Percentiles rank a stretch among this genome's conserved stretches.
Conservation (phyloP, 1,139 yeast species). For the Sugiyamaella paludigena region DNA sequence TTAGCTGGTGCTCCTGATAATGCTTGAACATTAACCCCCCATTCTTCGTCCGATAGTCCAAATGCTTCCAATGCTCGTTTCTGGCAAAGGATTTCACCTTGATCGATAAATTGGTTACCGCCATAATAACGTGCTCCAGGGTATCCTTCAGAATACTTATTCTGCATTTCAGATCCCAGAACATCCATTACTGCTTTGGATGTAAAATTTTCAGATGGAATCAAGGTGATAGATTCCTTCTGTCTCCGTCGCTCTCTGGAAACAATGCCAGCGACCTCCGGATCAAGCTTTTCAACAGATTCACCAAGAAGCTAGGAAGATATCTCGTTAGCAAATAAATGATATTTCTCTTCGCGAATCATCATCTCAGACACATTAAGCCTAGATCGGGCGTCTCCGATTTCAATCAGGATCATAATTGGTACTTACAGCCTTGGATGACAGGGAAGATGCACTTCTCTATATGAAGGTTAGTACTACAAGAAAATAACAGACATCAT, state of each 20-base stretch:
- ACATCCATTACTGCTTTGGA: conserved; percentile 96
- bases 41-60: conserved; percentile 69
- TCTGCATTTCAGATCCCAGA: conserved; percentile 95
- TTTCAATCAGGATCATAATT: background rate
- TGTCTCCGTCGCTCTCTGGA: conserved; percentile 90
- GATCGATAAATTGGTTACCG: conserved; percentile 94
- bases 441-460: conserved; percentile 9
- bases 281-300: conserved; percentile 36
- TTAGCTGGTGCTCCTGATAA: conserved; percentile 97
- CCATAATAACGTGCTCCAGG: conserved; percentile 98
- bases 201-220: conserved; percentile 97
- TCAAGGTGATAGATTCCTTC: conserved; percentile 87
- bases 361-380: background rate
- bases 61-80: conserved; percentile 90
- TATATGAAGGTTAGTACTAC: background rate
- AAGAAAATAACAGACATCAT: background rate
- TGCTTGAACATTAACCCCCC: conserved; percentile 99
- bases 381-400: too few species aligned
- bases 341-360: background rate
- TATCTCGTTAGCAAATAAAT: too few species aligned
- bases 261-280: conserved; percentile 54
- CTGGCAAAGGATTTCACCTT: conserved; percentile 89
- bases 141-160: conserved; percentile 97
- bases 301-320: conserved; percentile 24
- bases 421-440: conserved; percentile 8